Evolutionary conservation across 495 filamentous ascomycete genomes (phyloP).

Genomic region (Penicillium silybi): DNA sequence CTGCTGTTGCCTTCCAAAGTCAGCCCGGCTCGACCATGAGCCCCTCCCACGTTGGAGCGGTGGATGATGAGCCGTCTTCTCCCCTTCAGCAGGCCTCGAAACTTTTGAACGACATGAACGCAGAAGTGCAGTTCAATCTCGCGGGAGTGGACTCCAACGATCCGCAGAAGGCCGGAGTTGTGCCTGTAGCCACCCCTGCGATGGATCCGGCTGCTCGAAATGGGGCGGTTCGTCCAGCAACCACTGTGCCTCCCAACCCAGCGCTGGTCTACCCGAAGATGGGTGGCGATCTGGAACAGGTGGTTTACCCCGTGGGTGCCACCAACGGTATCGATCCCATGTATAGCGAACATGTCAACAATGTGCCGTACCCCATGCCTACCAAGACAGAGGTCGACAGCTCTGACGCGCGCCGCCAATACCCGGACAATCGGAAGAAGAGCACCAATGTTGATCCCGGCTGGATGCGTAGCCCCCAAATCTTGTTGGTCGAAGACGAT

Average conservation of each 20-base stretch:
- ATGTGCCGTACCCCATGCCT: constrained; percentile 79
- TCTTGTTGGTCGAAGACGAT: constrained; percentile 94
- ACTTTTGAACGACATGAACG: constrained; percentile 74
- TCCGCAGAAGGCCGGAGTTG: constrained; percentile 53
- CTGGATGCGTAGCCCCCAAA: constrained; percentile 78
- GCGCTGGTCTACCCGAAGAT: constrained; percentile 51
- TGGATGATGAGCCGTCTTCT: constrained; percentile 71
- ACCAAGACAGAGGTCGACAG: constrained; percentile 51
- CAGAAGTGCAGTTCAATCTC: constrained; percentile 71
- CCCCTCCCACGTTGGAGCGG: constrained; percentile 40
- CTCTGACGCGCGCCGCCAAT: constrained; percentile 44
- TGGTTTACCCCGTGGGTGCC: constrained; percentile 87
- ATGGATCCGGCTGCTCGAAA: constrained; percentile 38
- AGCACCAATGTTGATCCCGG: constrained; percentile 66
- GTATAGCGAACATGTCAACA: constrained; percentile 89
- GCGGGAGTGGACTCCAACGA: constrained; percentile 74
- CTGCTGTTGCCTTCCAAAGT: constrained; percentile 43
- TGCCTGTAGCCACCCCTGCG: constrained; percentile 41
- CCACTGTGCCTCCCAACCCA: constrained; percentile 49
- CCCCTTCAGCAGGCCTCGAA: constrained; percentile 88
- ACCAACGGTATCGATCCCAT: constrained; percentile 92
- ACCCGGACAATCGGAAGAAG: constrained; percentile 60
- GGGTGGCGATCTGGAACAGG: constrained; percentile 64
- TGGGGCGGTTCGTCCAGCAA: constrained; percentile 37
- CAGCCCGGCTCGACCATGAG: constrained; percentile 36